phyloP scores from a whole-genome alignment of 2,329 filamentous ascomycete species.

The Fusarium solani-melongenae region DNA sequence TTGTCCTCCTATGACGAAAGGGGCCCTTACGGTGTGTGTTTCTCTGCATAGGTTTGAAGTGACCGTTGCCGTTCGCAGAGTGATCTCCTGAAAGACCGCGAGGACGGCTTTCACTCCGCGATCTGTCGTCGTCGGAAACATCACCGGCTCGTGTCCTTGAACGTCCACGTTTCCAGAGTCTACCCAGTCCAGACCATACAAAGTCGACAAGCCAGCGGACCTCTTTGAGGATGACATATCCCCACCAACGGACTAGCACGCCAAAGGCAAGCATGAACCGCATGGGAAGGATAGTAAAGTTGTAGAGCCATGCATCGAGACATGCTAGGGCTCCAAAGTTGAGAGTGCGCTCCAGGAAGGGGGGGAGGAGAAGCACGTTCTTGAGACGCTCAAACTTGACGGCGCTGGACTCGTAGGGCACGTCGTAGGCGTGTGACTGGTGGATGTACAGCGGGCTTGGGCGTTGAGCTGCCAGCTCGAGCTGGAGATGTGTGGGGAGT shows the following conservation, averaged over 20 bases:
- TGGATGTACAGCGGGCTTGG: slow-evolving; percentile 75
- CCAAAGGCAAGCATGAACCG: slow-evolving; percentile 84
- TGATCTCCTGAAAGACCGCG: slow-evolving; percentile 40
- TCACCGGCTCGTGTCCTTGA: slow-evolving; percentile 50
- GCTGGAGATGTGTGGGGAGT: slow-evolving; percentile 71
- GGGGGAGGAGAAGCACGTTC: slow-evolving; percentile 87
- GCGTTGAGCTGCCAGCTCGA: slow-evolving; percentile 70
- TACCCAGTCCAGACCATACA: slow-evolving; percentile 81
- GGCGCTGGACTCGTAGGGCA: slow-evolving; percentile 90
- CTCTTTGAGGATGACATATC: slow-evolving; percentile 77
- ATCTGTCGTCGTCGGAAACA: slow-evolving; percentile 52
- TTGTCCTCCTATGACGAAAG: slow-evolving; percentile 76
- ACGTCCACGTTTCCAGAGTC: slow-evolving; percentile 77
- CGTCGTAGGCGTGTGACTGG: slow-evolving; percentile 65
- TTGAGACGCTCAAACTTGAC: slow-evolving; percentile 91
- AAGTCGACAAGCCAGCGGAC: slow-evolving; percentile 77
- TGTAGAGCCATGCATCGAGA: slow-evolving; percentile 95
- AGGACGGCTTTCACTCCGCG: slow-evolving; percentile 53
- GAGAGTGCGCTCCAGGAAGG: slow-evolving; percentile 84
- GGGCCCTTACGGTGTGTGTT: slow-evolving; percentile 47
- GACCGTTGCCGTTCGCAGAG: slow-evolving; percentile 21
- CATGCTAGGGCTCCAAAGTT: slow-evolving; percentile 91
- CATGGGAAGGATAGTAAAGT: slow-evolving; percentile 93
- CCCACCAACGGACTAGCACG: slow-evolving; percentile 84
- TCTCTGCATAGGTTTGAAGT: slow-evolving; percentile 31